Evolutionary conservation across 1,284 basidiomycete genomes (phyloP).

Genomic region (Apiotrichum veenhuisii): DNA sequence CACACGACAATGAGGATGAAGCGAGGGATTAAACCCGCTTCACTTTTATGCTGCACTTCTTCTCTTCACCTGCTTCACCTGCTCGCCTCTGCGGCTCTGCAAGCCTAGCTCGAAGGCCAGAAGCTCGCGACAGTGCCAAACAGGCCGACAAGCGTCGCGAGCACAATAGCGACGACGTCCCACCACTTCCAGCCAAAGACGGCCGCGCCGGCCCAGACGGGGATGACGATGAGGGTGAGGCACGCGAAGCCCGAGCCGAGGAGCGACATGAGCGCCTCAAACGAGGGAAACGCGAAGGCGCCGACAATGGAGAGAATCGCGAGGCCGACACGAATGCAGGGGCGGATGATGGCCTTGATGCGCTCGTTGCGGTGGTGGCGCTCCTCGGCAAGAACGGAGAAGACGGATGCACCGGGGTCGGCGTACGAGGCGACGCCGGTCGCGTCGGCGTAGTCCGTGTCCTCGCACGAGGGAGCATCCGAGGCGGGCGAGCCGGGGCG

Average conservation of each 20-base stretch:
- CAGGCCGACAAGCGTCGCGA: slow-evolving; percentile 61
- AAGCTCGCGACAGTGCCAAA: slow-evolving; percentile 61
- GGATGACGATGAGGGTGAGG: slow-evolving; percentile 72
- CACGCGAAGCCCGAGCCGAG: slow-evolving; percentile 79
- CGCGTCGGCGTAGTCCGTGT: slow-evolving; percentile 1
- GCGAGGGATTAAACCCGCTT: too few species aligned
- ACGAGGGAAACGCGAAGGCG: slow-evolving; percentile 77
- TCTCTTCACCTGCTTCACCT: too few species aligned
- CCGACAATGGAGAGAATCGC: slow-evolving; percentile 62
- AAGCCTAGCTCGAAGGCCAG: slow-evolving; percentile 6
- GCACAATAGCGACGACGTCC: slow-evolving; percentile 57
- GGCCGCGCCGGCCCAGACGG: slow-evolving; percentile 60
- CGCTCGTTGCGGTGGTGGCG: slow-evolving; percentile 32
- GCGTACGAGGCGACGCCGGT: slow-evolving; percentile 52
- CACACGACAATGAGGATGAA: too few species aligned
- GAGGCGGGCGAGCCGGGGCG: slow-evolving; percentile 21
- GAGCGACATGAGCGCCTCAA: slow-evolving; percentile 81
- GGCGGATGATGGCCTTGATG: slow-evolving; percentile 54
- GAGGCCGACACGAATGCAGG: slow-evolving; percentile 60
- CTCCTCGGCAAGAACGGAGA: slow-evolving; percentile 57
- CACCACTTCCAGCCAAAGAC: slow-evolving; percentile 52
- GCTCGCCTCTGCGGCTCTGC: neutral
- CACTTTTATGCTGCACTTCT: too few species aligned
- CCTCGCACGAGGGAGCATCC: neutral
- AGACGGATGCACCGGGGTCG: slow-evolving; percentile 12